Percentiles rank a stretch among this genome's conserved stretches.
These are phyloP conservation scores for Angophora floribunda DNA, from an alignment of 345 rosid genomes.

Conservation along the genomic window DNA sequence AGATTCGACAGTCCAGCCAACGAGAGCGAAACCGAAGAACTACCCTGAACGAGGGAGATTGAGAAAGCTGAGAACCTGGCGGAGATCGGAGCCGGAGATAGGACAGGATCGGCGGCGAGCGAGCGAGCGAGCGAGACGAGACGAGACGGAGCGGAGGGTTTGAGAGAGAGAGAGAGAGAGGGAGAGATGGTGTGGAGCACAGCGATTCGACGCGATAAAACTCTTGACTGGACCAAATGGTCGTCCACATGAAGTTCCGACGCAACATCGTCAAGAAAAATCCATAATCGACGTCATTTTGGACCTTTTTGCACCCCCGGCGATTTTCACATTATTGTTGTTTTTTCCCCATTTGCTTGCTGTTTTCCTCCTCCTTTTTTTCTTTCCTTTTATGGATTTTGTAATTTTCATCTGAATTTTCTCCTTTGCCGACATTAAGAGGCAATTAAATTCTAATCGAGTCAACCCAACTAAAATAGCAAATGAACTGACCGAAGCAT, in stretches of 20 bases:
- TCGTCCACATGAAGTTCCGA: not conserved
- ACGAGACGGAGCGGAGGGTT: not conserved
- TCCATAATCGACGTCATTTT: not conserved
- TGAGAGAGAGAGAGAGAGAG: not conserved
- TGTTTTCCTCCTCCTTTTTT: not conserved
- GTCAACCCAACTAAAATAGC: too few species aligned
- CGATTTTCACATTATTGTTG: not conserved
- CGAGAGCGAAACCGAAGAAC: not conserved
- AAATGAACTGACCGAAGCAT: rapidly evolving
- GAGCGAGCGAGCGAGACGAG: not conserved
- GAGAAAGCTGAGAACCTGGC: not conserved
- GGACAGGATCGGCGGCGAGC: not conserved
- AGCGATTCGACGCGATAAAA: not conserved
- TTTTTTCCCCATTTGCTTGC: not conserved
- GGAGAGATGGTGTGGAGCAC: not conserved
- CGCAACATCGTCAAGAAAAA: not conserved
- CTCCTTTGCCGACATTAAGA: rapidly evolving
- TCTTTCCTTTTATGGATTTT: too few species aligned
- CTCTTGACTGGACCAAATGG: not conserved
- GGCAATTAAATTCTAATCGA: not conserved
- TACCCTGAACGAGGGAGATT: not conserved
- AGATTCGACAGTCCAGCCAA: not conserved
- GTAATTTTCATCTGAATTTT: not conserved
- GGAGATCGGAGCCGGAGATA: not conserved
- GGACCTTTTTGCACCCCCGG: not conserved